These are phyloP conservation scores for Zizania palustris DNA, from an alignment of 202 grass and related monocot genomes.

Conservation along the genomic window DNA sequence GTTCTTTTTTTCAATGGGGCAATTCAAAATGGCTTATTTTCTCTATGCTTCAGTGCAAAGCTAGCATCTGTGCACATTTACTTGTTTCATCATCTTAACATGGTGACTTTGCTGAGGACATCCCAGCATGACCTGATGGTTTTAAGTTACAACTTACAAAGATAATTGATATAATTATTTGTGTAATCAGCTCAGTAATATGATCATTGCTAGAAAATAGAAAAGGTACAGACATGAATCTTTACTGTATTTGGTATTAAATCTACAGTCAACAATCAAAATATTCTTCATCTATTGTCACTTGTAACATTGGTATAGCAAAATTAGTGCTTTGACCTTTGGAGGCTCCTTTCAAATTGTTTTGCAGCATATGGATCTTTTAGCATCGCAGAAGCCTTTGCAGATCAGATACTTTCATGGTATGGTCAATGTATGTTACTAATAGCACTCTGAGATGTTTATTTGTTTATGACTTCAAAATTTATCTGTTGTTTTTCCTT, in stretches of 20 bases:
- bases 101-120: neutral
- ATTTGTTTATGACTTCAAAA: slow-evolving; percentile 1
- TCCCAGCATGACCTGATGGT: neutral
- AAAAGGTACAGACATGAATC: neutral
- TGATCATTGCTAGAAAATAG: neutral
- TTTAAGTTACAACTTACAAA: slow-evolving; percentile 10
- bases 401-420: slow-evolving; percentile 87
- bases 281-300: slow-evolving; percentile 14
- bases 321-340: neutral
- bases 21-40: neutral
- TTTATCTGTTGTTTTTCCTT: slow-evolving; percentile 2
- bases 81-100: neutral
- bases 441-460: slow-evolving; percentile 7
- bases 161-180: neutral
- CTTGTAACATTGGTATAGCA: slow-evolving; percentile 26
- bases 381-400: slow-evolving; percentile 75
- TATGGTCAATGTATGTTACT: slow-evolving; percentile 36
- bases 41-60: neutral
- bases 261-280: neutral
- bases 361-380: slow-evolving; percentile 93
- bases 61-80: neutral
- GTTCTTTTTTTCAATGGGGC: neutral
- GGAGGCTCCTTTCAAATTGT: slow-evolving; percentile 20
- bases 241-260: slow-evolving; percentile 11
- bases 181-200: neutral